Evolutionary conservation across 371 early-diverging fungal species (phyloP), one percentile per base, ranked within the genome.

Genomic region (Mortierella sp.): DNA sequence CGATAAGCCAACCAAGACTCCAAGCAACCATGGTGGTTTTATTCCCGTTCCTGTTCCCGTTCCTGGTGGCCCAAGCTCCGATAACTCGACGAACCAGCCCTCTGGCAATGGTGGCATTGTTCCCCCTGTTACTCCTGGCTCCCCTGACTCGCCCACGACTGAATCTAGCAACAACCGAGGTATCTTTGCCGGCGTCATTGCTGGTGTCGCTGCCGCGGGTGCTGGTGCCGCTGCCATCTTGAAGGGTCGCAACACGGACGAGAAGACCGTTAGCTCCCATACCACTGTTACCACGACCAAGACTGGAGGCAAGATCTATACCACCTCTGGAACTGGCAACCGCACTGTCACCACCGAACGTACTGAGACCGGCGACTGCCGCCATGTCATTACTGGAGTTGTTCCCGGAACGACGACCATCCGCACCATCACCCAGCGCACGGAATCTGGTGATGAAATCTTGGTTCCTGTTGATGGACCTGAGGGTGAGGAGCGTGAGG

Each of bases 331-430:
- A 52, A 62, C 70, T 62, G 70, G 70, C 26, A 69, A 66, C 15
- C 75, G 66, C 58, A 74, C 75, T 28, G 70, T 74, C n/a, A 48
- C 58, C 25, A 69, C 75, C 65, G 75, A 74, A 26, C 59, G 55
- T 15, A 52, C 60, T 28, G 75, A 74, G 50, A 60, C 60, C 58
- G 75, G 75, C 4, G 19, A 60, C 16, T 23, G 53, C 28, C 75
- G 75, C n/a, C 65, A 74, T 46, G 62, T 69, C 47, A 23, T 74
- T 57, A 69, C 66, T 14, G 75, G 74, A 18, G 57, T 69, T 53
- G 28, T 53, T 29, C 58, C 74, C 29, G 69, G 62, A 28, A 47
- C 64, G 0, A 69, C 74, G 28, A 74, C 74, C 30, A 44, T 74
- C 26, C 74, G 74, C 47, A 66, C 66, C 30, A 69, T 74, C 59